Evolutionary conservation across 306 rosid species (phyloP), one percentile per base, ranked within the genome.

Genomic region (Vigna nakashimae): DNA sequence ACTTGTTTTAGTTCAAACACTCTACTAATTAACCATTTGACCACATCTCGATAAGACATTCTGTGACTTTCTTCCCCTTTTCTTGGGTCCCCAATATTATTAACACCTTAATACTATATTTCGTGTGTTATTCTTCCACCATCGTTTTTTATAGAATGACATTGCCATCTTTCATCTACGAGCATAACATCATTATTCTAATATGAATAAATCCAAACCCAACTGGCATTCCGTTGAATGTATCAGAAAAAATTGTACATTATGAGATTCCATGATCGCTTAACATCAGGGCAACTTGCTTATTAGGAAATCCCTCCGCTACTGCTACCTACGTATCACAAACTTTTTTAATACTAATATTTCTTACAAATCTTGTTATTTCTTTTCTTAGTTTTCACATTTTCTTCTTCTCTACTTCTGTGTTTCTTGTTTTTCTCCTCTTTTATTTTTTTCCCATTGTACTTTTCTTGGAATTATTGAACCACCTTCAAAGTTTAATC

Each of bases 191-290:
- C 53, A 51, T 53, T 77, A 77, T 80, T 76, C 63, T 58, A 79
- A 73, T 40, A 7, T 49, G 69, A 9, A 79, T 79, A 59, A 79
- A 79, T 83, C 73, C 83, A 82, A 78, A 80, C 73, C 90, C 86
- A 85, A 51, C 91, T 87, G 86, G 84, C 90, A 90, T 87, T 82
- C 86, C 90, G 77, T 76, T 79, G 90, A 91, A 84, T 77, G 85
- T 79, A 86, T 87, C 89, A 73, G 81, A 36, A 80, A 45, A 66
- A 80, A 70, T 57, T 57, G 14, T 82, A 73, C 59, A 77, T 88
- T 82, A 75, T 63, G 64, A 77, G 88, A 88, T 90, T 86, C 86
- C 80, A 77, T 36, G 69, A 76, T 69, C 75, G 20, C 55, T 73
- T 7, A 52, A 70, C 60, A 66, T 51, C 70, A 67, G 18, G 13